phyloP scores from a whole-genome alignment of 225 moss, liverwort and hornwort genomes.

The Sphagnum tenellum region DNA sequence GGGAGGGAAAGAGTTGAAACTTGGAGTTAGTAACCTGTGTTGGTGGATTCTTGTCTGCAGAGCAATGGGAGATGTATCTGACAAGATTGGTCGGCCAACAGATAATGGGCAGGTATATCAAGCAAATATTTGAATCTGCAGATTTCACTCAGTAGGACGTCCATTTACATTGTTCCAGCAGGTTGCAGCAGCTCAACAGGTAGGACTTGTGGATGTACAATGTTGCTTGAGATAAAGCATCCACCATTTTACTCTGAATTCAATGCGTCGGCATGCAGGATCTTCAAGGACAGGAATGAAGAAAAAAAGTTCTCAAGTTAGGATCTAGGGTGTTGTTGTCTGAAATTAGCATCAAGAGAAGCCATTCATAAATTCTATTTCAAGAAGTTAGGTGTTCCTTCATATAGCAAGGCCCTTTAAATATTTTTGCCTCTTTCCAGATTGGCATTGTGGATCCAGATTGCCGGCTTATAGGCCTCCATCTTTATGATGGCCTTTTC shows the following conservation, averaged over 20 bases:
- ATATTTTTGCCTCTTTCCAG: conserved; percentile 11
- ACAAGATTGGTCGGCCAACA: conserved; percentile 92
- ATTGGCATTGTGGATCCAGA: conserved; percentile 99
- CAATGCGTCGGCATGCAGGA: too few relatives aligned
- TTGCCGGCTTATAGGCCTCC: conserved; percentile 93
- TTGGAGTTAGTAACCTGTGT: too few relatives aligned
- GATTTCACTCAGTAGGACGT: too few relatives aligned
- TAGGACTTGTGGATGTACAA: too few relatives aligned
- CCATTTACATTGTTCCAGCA: too few relatives aligned
- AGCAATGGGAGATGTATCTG: conserved; percentile 98
- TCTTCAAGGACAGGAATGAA: neutral
- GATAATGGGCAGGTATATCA: conserved; percentile 89
- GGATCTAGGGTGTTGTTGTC: conserved; percentile 1
- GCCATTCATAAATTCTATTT: too few relatives aligned
- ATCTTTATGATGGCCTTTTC: conserved; percentile 89
- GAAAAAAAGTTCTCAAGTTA: conserved; percentile 1
- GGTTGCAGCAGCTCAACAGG: too few relatives aligned
- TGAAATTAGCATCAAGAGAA: neutral
- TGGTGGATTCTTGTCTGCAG: conserved; percentile 30
- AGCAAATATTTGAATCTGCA: too few relatives aligned
- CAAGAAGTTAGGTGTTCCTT: too few relatives aligned
- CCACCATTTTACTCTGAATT: too few relatives aligned
- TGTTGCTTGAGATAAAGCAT: too few relatives aligned
- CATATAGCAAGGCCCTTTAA: too few relatives aligned
- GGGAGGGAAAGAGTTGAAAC: neutral